Percentiles rank a stretch among this genome's conserved stretches.
Evolutionary conservation across 1,284 basidiomycete genomes (phyloP).

Genomic region (Microbotryomycetes sp.): DNA sequence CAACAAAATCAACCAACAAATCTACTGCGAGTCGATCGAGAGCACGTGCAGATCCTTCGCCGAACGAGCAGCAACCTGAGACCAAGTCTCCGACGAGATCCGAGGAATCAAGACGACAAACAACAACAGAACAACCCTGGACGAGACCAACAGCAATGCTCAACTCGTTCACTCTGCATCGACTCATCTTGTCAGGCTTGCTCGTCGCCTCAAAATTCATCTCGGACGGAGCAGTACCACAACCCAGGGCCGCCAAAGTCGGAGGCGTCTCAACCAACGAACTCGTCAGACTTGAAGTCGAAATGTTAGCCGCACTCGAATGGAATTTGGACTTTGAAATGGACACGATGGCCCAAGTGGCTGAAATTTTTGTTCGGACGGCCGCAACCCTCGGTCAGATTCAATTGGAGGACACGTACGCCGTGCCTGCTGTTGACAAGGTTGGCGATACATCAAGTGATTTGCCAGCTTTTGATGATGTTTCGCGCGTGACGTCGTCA

Average conservation of each 20-base stretch:
- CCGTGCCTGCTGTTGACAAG: not conserved
- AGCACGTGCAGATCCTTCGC: not conserved
- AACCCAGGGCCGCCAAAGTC: constrained; percentile 27
- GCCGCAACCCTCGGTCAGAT: not conserved
- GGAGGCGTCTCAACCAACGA: constrained; percentile 29
- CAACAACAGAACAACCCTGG: not conserved
- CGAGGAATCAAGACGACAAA: not conserved
- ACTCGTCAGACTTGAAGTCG: constrained; percentile 27
- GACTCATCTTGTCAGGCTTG: constrained; percentile 28
- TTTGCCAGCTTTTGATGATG: no score
- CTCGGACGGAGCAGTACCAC: constrained; percentile 21
- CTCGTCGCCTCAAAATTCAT: constrained; percentile 31
- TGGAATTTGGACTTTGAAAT: constrained; percentile 21
- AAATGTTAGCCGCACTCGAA: constrained; percentile 19
- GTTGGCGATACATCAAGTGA: not conserved
- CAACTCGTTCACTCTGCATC: constrained; percentile 34
- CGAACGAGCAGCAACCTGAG: not conserved
- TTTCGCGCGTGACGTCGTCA: not conserved
- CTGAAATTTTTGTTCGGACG: not conserved
- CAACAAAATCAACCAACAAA: no score
- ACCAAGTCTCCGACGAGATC: not conserved
- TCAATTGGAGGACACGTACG: not conserved
- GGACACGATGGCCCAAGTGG: constrained; percentile 14
- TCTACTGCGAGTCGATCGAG: not conserved
- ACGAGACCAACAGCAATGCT: constrained; percentile 12